Conservation (phyloP, 805 yeast species). For the Zygoascus ofunaensis region DNA sequence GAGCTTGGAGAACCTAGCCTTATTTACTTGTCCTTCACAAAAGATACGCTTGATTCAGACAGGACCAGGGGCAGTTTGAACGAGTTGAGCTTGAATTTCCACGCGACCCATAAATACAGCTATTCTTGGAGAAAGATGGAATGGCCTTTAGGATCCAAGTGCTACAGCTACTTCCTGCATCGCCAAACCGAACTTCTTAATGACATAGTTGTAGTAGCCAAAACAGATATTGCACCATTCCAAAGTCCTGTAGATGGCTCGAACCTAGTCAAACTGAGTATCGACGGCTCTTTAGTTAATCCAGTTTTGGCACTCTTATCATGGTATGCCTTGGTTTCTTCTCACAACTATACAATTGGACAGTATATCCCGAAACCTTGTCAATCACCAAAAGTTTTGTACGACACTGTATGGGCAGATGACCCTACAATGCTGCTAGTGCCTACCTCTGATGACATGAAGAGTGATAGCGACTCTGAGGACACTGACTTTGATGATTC, state of each 20-base stretch:
- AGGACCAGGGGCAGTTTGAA: too few species aligned
- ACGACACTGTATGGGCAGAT: slow-evolving; percentile 8
- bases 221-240: slow-evolving; percentile 11
- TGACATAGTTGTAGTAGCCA: slow-evolving; percentile 15
- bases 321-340: slow-evolving; percentile 13
- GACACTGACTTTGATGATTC: slow-evolving; percentile 3
- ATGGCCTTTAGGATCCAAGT: slow-evolving; percentile 8
- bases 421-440: not conserved
- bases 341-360: not conserved
- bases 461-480: slow-evolving; percentile 2
- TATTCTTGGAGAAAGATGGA: slow-evolving; percentile 12
- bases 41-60: not conserved
- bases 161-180: slow-evolving; percentile 15
- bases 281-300: slow-evolving; percentile 17
- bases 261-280: slow-evolving; percentile 19
- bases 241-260: slow-evolving; percentile 18
- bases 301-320: slow-evolving; percentile 21
- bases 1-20: slow-evolving; percentile 12
- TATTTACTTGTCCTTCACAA: slow-evolving; percentile 4
- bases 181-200: slow-evolving; percentile 9
- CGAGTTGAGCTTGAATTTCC: slow-evolving; percentile 3
- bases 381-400: slow-evolving; percentile 4
- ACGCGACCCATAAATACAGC: not conserved
- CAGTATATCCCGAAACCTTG: not conserved
- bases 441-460: not conserved